Evolutionary conservation across 2,329 filamentous ascomycete genomes (phyloP), one percentile per base, ranked within the genome.

Genomic region (Diaporthe citriasiana): DNA sequence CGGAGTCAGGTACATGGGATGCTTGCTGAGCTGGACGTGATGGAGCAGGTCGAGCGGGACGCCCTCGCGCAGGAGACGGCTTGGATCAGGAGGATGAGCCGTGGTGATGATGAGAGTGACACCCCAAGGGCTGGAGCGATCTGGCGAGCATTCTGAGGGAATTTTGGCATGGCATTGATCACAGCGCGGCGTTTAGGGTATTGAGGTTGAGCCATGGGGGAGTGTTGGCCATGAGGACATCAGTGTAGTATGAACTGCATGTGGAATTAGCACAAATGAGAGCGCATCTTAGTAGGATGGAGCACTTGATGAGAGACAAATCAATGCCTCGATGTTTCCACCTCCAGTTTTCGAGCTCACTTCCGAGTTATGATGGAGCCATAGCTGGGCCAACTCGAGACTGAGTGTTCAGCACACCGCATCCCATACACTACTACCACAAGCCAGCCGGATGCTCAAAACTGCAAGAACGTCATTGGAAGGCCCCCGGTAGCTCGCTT

Each of bases 11-110:
- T 92, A 17, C 79, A 83, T 63, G 89, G 87, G 47, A 93, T 93
- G 91, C 81, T 91, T 57, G 84, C 83, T n/a, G 92, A 93, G 83
- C 82, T 93, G 76, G 81, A 81, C n/a, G 75, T 87, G 74, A 93
- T 93, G 91, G 86, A 86, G 72, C 85, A 87, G 78, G 88, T 93
- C 72, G 90, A 92, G 82, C 83, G 82, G 60, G 89, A 90, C 77
- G 88, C 89, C 6, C 81, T 90, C 70, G 82, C 81, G 60, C 84
- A 86, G 57, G 92, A 93, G 81, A 85, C 86, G 72, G 84, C 84
- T 55, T 93, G 91, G 89, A 88, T 93, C 56, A 85, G 85, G 80
- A 82, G 79, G 73, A 87, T 89, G 83, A 90, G 88, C 77, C 79
- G 84, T 63, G 82, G 83, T 30, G 81, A 80, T 22, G 82, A 83